A percentile compares a stretch with the other conserved stretches of the same genome.
phyloP scores from a whole-genome alignment of 345 rosid species.

The Populus alba region DNA sequence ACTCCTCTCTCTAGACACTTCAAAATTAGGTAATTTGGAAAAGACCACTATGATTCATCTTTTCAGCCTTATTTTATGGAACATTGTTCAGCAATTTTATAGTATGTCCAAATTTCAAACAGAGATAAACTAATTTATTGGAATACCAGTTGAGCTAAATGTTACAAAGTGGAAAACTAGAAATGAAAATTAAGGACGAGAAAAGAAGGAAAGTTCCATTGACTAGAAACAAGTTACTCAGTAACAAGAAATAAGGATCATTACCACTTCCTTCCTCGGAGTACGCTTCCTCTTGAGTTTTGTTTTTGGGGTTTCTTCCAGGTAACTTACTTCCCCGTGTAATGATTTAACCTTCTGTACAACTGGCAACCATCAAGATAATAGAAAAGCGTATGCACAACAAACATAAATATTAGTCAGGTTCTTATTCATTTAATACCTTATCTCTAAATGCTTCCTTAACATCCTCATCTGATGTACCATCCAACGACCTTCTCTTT shows the following conservation, averaged over 20 bases:
- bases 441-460: slow-evolving; percentile 32
- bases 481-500: slow-evolving; percentile 18
- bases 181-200: neutral
- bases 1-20: neutral
- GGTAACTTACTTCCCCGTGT: slow-evolving; percentile 21
- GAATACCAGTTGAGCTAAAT: neutral
- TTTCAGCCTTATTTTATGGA: neutral
- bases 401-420: slow-evolving; percentile 1
- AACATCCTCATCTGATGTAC: slow-evolving; percentile 22
- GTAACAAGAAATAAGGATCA: neutral
- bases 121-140: neutral
- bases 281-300: slow-evolving; percentile 37
- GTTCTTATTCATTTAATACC: slow-evolving; percentile 34
- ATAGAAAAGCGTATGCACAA: slow-evolving; percentile 1
- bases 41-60: neutral
- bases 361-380: slow-evolving; percentile 19
- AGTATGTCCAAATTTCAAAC: neutral
- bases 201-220: neutral
- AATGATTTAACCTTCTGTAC: slow-evolving; percentile 36
- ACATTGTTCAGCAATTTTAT: neutral
- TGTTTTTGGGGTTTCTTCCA: slow-evolving; percentile 36
- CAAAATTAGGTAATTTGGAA: neutral
- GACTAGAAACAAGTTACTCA: slow-evolving; percentile 4
- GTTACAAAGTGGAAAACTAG: neutral
- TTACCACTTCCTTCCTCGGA: slow-evolving; percentile 45